These are phyloP conservation scores for Bruguiera sexangula DNA, from an alignment of 345 rosid genomes.

Conservation along the genomic window DNA sequence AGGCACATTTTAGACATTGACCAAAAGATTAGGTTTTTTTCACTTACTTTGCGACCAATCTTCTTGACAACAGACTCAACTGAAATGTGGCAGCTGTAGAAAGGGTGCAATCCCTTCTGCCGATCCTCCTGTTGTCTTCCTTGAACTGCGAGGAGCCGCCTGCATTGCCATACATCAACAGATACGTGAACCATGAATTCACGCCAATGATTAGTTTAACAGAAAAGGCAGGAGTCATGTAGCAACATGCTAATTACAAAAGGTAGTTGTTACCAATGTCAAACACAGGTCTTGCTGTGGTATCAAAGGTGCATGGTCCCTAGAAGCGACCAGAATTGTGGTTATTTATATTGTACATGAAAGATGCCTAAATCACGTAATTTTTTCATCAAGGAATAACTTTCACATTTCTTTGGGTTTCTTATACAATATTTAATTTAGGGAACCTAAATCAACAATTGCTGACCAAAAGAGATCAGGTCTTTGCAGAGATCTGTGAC, in stretches of 20 bases:
- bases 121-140: constrained; percentile 82
- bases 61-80: constrained; percentile 66
- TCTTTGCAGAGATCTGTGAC: too few relatives aligned
- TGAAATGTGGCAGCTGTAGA: constrained; percentile 92
- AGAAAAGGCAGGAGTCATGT: neutral
- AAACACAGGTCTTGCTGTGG: too few relatives aligned
- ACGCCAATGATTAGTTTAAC: constrained; percentile 3
- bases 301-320: too few relatives aligned
- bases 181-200: constrained; percentile 7
- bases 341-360: too few relatives aligned
- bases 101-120: constrained; percentile 92
- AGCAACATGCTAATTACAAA: neutral
- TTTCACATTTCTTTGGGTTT: too few relatives aligned
- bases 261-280: neutral
- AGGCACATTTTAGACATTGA: neutral
- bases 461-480: too few relatives aligned
- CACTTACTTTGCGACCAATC: constrained; percentile 79
- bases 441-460: too few relatives aligned
- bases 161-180: constrained; percentile 30
- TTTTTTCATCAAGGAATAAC: too few relatives aligned
- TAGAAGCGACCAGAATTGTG: too few relatives aligned
- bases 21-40: neutral
- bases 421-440: too few relatives aligned
- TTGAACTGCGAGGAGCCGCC: constrained; percentile 97
- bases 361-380: too few relatives aligned